These are phyloP conservation scores for Chaetomium sp. DNA, from an alignment of 2,329 filamentous ascomycete species.

Conservation along the genomic window DNA sequence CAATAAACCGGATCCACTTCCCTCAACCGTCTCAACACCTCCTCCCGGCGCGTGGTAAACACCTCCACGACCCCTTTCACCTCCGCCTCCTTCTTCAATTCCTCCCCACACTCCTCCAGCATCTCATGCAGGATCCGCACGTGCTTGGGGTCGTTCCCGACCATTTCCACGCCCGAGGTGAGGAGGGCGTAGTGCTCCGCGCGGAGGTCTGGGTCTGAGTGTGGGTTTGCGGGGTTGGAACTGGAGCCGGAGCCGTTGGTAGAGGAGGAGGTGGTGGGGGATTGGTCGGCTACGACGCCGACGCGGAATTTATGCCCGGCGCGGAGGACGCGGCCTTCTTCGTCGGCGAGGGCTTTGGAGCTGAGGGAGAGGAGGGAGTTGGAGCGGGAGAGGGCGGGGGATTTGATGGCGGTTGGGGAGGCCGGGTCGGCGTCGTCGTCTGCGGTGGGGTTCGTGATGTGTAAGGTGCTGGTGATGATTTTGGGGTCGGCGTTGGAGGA, in stretches of 20 bases:
- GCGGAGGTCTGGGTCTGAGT: slow-evolving; percentile 15
- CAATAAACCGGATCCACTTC: slow-evolving; percentile 62
- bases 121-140: slow-evolving; percentile 51
- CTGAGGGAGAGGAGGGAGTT: slow-evolving; percentile 46
- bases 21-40: slow-evolving; percentile 44
- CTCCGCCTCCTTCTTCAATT: slow-evolving; percentile 46
- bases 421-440: slow-evolving; percentile 47
- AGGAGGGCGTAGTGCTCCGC: slow-evolving; percentile 47
- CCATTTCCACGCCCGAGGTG: slow-evolving; percentile 40
- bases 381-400: slow-evolving; percentile 41
- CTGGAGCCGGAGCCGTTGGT: neutral
- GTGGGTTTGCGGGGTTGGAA: too few relatives aligned
- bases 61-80: slow-evolving; percentile 54
- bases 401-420: slow-evolving; percentile 32
- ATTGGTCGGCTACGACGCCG: slow-evolving; percentile 31
- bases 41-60: slow-evolving; percentile 52
- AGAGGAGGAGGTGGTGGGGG: neutral
- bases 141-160: slow-evolving; percentile 45
- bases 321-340: slow-evolving; percentile 51
- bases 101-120: slow-evolving; percentile 56
- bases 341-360: slow-evolving; percentile 48
- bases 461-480: slow-evolving; percentile 6
- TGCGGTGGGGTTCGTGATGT: slow-evolving; percentile 6
- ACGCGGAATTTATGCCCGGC: slow-evolving; percentile 51
- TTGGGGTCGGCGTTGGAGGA: slow-evolving; percentile 2